phyloP scores from a whole-genome alignment of 768 basidiomycete genomes.

The Kwoniella pini region DNA sequence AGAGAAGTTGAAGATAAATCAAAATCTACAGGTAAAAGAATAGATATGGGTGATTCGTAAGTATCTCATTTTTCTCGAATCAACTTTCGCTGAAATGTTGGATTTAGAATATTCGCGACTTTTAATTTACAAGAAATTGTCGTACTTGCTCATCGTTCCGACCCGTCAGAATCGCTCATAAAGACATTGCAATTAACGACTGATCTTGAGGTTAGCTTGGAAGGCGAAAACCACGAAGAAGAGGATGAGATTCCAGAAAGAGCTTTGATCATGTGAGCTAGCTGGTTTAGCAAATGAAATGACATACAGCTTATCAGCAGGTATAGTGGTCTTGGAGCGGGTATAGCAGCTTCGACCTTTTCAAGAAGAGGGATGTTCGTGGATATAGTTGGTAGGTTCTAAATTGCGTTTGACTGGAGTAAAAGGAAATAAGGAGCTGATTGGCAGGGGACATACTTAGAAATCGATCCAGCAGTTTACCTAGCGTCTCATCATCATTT shows the following conservation, averaged over 20 bases:
- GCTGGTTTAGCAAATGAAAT: background rate
- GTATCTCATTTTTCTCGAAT: slow-evolving; percentile 15
- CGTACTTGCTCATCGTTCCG: slow-evolving; percentile 65
- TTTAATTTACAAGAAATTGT: slow-evolving; percentile 86
- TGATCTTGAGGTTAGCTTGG: slow-evolving; percentile 20
- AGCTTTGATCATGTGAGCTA: slow-evolving; percentile 26
- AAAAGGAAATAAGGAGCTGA: background rate
- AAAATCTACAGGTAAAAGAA: slow-evolving; percentile 54
- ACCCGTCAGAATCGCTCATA: slow-evolving; percentile 22
- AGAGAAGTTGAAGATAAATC: slow-evolving; percentile 46
- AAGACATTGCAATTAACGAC: slow-evolving; percentile 54
- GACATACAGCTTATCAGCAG: background rate
- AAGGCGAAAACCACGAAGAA: slow-evolving; percentile 62
- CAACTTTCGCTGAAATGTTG: background rate
- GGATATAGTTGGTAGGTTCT: slow-evolving; percentile 63
- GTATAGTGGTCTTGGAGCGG: slow-evolving; percentile 79
- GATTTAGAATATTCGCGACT: slow-evolving; percentile 75
- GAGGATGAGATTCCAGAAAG: slow-evolving; percentile 54
- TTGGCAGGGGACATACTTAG: slow-evolving; percentile 47
- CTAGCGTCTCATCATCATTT: slow-evolving; percentile 77
- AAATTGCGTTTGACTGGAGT: background rate
- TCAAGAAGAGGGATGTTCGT: slow-evolving; percentile 68
- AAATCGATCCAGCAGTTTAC: slow-evolving; percentile 90
- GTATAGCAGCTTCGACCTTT: slow-evolving; percentile 76
- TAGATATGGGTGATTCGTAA: slow-evolving; percentile 60